Base-by-base conservation (phyloP, 2,329 filamentous ascomycete species). In the Phaeophleospora eucalypticola region DNA sequence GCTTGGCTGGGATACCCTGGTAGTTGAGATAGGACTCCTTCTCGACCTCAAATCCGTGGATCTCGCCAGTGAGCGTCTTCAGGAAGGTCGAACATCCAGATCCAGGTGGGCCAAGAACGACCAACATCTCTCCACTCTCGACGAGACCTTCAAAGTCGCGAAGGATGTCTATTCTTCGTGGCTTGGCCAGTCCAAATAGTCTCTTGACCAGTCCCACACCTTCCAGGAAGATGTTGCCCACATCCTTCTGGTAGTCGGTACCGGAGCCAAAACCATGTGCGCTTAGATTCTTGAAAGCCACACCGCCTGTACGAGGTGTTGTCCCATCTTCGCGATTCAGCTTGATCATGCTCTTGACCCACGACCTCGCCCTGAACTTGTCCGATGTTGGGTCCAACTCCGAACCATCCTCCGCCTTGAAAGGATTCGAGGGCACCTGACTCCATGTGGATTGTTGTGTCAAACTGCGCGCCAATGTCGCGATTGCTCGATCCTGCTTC, bases 61-160 rank as follows among this genome's bases (percentile, higher is more conserved):
- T 87, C 68, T 94, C 87, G 50, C 89, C 88, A 3, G 87, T 81
- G 56, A 94, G 80, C 0, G 87, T 87, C 72, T 94, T 94, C 48
- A 95, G 74, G 53, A 94, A 83, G 2, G 89, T 94, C 14, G 86
- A 88, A 66, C 89, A 95, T 44, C 86, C 86, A 50, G 72, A 74
- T 49, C 71, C 73, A 2, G 85, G 85, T 45, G 84, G 84, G 14
- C 85, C 85, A 27, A 89, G 74, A 2, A 88, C 85, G 14, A 88
- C 82, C 20, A 88, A 68, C 82, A 89, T 86, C 72, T 89, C 85
- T 36, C 85, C 85, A 51, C 78, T 79, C 60, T 80, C 74, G 1
- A 88, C 81, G 0, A 87, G 62, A 19, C 84, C 84, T 53, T 87
- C 83, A 46, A 86, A 81, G 58, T 80, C 71, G 52, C 76, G 79